Evolutionary conservation across 805 yeast genomes (phyloP).

Genomic region (Wickerhamiella spandovensis): DNA sequence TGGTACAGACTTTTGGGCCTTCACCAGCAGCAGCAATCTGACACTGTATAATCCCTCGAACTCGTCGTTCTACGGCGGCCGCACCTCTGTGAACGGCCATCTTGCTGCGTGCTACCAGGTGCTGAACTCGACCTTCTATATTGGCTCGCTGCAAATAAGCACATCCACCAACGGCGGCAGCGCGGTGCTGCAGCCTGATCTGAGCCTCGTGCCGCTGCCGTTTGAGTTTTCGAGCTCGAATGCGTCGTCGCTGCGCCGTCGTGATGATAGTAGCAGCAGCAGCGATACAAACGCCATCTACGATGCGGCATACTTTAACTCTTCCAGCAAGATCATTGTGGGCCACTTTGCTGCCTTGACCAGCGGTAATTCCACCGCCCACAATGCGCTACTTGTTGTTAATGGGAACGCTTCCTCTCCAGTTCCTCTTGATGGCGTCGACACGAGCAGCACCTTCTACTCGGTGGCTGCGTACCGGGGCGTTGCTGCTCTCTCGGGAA

Average conservation of each 20-base stretch:
- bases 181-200: slow-evolving; percentile 9
- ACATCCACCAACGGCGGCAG: slow-evolving; percentile 21
- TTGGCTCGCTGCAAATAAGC: slow-evolving; percentile 22
- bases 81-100: slow-evolving; percentile 7
- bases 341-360: slow-evolving; percentile 38
- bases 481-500: background rate
- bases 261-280: background rate
- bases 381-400: slow-evolving; percentile 20
- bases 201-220: slow-evolving; percentile 13
- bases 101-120: slow-evolving; percentile 1
- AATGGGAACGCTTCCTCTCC: slow-evolving; percentile 15
- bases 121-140: slow-evolving; percentile 12
- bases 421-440: background rate
- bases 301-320: slow-evolving; percentile 34
- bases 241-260: background rate
- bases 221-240: slow-evolving; percentile 8
- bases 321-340: slow-evolving; percentile 40
- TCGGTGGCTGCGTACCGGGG: background rate
- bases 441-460: background rate
- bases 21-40: slow-evolving; percentile 9
- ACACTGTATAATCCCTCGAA: slow-evolving; percentile 11
- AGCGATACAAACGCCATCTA: slow-evolving; percentile 16
- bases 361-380: slow-evolving; percentile 18
- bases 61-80: slow-evolving; percentile 14
- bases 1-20: slow-evolving; percentile 18